Conservation (phyloP, 352 stramenopile species). For the Globisporangium cederbergense region DNA sequence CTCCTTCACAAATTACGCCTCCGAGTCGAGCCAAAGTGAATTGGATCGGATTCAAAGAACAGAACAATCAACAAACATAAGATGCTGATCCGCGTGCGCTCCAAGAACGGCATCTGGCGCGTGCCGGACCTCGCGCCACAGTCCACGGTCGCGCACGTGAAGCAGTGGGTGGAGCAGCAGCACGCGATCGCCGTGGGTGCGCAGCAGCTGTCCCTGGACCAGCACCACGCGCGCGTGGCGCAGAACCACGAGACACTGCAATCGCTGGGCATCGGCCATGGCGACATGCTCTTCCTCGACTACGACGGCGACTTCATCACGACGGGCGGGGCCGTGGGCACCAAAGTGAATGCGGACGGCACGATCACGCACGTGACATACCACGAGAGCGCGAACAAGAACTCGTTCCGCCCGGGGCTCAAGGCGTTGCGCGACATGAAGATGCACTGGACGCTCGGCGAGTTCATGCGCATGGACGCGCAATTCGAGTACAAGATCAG, state of each 20-base stretch:
- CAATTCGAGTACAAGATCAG: constrained; percentile 98
- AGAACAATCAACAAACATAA: neutral
- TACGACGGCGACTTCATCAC: constrained; percentile 68
- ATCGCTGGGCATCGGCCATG: constrained; percentile 59
- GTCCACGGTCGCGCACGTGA: constrained; percentile 70
- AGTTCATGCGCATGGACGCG: constrained; percentile 97
- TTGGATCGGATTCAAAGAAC: neutral
- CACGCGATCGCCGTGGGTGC: constrained; percentile 51
- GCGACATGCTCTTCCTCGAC: constrained; percentile 79
- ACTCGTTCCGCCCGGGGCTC: constrained; percentile 93
- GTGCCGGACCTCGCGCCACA: constrained; percentile 55
- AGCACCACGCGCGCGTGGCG: constrained; percentile 30
- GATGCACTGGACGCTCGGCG: constrained; percentile 97
- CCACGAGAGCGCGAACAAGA: constrained; percentile 72
- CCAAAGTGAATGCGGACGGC: constrained; percentile 80
- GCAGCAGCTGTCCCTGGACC: constrained; percentile 61
- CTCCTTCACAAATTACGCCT: neutral
- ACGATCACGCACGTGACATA: constrained; percentile 77
- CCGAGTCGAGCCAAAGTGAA: neutral
- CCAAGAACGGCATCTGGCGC: constrained; percentile 88
- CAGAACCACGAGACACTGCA: constrained; percentile 54
- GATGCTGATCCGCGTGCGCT: constrained; percentile 85
- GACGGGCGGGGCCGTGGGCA: constrained; percentile 43
- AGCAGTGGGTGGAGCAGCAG: constrained; percentile 71
- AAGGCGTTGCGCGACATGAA: constrained; percentile 97